Percentiles rank a stretch among this genome's conserved stretches.
Evolutionary conservation across 441 rosid genomes (phyloP).

Genomic region (Jatropha podagrica): DNA sequence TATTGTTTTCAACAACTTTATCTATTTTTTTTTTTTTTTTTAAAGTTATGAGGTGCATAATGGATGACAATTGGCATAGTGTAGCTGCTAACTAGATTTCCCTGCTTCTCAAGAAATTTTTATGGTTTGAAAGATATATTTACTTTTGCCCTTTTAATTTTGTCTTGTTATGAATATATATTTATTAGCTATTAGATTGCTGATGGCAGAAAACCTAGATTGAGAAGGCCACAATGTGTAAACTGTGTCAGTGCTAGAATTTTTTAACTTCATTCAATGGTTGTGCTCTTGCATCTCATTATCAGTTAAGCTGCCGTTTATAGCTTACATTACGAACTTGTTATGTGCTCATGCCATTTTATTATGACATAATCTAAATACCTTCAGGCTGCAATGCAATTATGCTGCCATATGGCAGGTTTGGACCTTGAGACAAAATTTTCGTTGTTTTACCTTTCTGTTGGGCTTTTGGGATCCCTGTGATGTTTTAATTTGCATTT

Average conservation of each 20-base stretch:
- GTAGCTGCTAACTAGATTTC: background rate
- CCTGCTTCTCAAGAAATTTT: background rate
- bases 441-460: background rate
- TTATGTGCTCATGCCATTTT: background rate
- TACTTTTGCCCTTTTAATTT: background rate
- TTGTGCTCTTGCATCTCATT: background rate
- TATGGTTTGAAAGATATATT: background rate
- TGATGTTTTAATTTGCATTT: conserved; percentile 5
- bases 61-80: background rate
- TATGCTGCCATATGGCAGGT: background rate
- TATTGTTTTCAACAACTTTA: background rate
- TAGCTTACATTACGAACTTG: background rate
- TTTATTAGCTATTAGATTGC: background rate
- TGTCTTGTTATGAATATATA: background rate
- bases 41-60: background rate
- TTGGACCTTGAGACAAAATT: background rate
- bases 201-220: conserved; percentile 3
- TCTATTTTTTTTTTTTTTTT: background rate
- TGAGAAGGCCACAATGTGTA: background rate
- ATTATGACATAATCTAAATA: conserved; percentile 6
- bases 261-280: background rate
- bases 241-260: background rate
- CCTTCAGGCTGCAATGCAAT: conserved; percentile 7
- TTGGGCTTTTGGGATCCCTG: background rate
- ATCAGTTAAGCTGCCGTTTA: background rate